Base-by-base conservation (phyloP, 73 alveolate genomes). In the Stentor coeruleus region DNA sequence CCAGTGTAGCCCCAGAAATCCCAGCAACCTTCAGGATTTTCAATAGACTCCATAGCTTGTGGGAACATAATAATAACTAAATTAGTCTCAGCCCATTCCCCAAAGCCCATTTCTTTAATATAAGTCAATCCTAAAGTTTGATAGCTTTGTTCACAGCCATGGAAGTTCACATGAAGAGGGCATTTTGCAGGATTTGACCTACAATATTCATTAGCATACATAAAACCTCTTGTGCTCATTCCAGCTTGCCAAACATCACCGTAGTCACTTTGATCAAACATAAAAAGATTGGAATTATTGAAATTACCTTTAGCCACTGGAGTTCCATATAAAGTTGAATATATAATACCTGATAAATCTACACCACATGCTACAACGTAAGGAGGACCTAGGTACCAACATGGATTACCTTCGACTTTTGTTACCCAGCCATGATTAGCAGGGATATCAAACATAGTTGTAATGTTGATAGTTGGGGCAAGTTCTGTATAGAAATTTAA, bases 1-100 rank as follows among this genome's bases (percentile, higher is more conserved):
- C 81, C 93, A 37, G 86, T 74, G 77, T 87, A 87, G 49, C 93
- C 93, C 93, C 93, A 87, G 89, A 87, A 87, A 77, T 87, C 93
- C 84, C 88, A 87, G 73, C 93, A 87, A n/a, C 90, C 93, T 35
- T 87, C 60, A 31, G 93, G 93, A 58, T 87, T 87, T 58, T 84
- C 86, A n/a, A n/a, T n/a, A 3, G 2, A 3, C 49, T 15, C 57
- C 49, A 35, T 59, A 0, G 58, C 87, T 72, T 87, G 85, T 3
- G 93, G 93, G 82, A 59, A 87, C 15, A 87, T 59, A 30, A 87
- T 59, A 3, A 87, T 83, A 79, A 87, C 57, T 58, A 75, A 38
- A 84, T 87, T 87, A 0, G 93, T 74, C 59, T 87, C 93, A 30
- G 93, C 93, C 28, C 39, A 74, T n/a, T 75, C 83, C 3, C 60